These are phyloP conservation scores for Yamadazyma sp. DNA, from an alignment of 805 yeast genomes.

Conservation along the genomic window DNA sequence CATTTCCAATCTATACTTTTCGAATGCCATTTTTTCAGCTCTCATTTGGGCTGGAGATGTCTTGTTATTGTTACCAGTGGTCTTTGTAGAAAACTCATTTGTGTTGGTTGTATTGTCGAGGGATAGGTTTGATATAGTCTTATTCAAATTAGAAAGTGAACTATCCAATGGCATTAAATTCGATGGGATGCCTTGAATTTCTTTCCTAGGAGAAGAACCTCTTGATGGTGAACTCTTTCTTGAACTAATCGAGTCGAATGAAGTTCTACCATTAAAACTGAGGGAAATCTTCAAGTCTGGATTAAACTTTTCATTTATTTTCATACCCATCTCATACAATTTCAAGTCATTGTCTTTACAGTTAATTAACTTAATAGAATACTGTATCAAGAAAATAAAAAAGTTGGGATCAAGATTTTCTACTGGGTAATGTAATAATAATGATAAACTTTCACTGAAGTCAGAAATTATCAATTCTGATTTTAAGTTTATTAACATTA, in stretches of 20 bases:
- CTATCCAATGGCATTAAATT: too few relatives aligned
- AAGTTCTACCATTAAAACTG: constrained; percentile 22
- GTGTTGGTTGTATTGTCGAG: too few relatives aligned
- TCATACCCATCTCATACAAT: constrained; percentile 38
- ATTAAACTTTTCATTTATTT: constrained; percentile 39
- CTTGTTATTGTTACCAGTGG: too few relatives aligned
- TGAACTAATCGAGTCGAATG: constrained; percentile 18
- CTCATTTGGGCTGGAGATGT: too few relatives aligned
- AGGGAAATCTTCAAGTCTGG: constrained; percentile 30
- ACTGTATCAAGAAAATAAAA: constrained; percentile 25
- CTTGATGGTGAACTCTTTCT: constrained; percentile 8
- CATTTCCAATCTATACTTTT: constrained; percentile 45
- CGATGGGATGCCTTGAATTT: too few relatives aligned
- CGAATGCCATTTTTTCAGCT: constrained; percentile 41
- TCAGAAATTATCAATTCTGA: constrained; percentile 44
- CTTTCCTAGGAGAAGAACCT: constrained; percentile 4
- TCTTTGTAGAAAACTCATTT: too few relatives aligned
- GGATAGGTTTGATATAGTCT: too few relatives aligned
- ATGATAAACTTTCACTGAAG: constrained; percentile 48
- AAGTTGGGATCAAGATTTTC: constrained; percentile 12
- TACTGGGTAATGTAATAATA: constrained; percentile 49
- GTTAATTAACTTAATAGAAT: constrained; percentile 32
- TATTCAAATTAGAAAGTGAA: too few relatives aligned
- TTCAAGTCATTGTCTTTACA: constrained; percentile 34
- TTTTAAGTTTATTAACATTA: constrained; percentile 44